phyloP scores from a whole-genome alignment of 345 rosid species.

The Citrus glauca region DNA sequence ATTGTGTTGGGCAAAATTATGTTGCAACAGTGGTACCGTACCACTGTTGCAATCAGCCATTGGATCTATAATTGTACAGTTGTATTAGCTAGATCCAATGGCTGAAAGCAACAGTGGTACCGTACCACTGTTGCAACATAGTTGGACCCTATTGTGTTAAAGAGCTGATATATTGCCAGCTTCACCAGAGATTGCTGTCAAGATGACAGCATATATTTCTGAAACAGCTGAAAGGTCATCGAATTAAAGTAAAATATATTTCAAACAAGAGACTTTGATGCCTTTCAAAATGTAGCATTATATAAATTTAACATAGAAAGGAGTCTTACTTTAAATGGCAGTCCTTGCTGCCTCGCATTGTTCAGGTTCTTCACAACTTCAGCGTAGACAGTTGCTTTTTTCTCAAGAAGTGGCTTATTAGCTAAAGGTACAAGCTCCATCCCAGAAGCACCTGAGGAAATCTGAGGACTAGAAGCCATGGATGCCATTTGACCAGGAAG shows the following conservation, averaged over 20 bases:
- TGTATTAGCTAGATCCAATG: no score
- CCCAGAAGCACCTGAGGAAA: conserved; percentile 47
- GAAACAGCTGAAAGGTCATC: not conserved
- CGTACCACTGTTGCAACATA: no score
- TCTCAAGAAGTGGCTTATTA: conserved; percentile 64
- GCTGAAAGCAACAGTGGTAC: no score
- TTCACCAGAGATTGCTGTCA: not conserved
- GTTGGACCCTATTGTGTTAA: not conserved
- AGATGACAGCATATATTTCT: not conserved
- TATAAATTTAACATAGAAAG: conserved; percentile 2
- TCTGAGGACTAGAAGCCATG: conserved; percentile 55
- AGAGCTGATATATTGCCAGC: not conserved
- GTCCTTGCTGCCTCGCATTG: conserved; percentile 74
- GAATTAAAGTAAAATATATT: not conserved
- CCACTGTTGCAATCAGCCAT: no score
- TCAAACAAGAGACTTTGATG: not conserved
- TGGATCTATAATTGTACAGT: no score
- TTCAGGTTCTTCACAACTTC: conserved; percentile 80
- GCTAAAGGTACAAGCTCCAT: conserved; percentile 62
- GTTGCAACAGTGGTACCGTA: no score
- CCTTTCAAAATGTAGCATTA: not conserved
- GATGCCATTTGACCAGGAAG: conserved; percentile 56
- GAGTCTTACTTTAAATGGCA: conserved; percentile 64
- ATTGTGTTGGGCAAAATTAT: not conserved
- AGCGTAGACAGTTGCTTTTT: conserved; percentile 72